A percentile compares a stretch with the other conserved stretches of the same genome.
phyloP scores from a whole-genome alignment of 108 stramenopile genomes.

The Skeletonema costatum region DNA sequence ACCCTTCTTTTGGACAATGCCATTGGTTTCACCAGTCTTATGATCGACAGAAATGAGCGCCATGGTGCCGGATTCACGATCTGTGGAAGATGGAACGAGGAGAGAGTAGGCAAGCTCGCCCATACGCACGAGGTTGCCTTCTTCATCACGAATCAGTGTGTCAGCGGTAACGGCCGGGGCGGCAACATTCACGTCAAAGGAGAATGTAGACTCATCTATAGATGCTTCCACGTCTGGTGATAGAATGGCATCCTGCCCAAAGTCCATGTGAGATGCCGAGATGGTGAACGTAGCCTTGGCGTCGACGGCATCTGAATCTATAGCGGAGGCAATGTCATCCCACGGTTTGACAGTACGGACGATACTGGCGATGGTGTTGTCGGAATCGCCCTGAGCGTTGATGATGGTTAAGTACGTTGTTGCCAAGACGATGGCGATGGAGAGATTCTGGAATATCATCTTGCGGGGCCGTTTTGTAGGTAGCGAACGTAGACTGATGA shows the following conservation, averaged over 20 bases:
- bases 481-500: too few relatives aligned
- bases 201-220: background rate
- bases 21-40: slow-evolving; percentile 8
- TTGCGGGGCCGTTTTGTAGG: too few relatives aligned
- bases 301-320: background rate
- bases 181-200: background rate
- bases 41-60: slow-evolving; percentile 8
- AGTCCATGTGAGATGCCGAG: background rate
- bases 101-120: background rate
- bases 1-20: background rate
- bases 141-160: background rate
- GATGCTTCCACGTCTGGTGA: background rate
- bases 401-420: background rate
- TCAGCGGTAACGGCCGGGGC: background rate
- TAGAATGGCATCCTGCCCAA: background rate
- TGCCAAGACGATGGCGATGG: background rate
- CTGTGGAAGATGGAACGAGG: background rate
- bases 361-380: background rate
- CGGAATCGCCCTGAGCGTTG: background rate
- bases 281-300: background rate
- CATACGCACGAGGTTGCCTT: slow-evolving; percentile 1
- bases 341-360: background rate
- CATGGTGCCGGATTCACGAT: background rate
- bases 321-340: background rate
- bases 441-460: background rate